These are phyloP conservation scores for Yarrowia osloensis DNA, from an alignment of 805 yeast species.

Conservation along the genomic window DNA sequence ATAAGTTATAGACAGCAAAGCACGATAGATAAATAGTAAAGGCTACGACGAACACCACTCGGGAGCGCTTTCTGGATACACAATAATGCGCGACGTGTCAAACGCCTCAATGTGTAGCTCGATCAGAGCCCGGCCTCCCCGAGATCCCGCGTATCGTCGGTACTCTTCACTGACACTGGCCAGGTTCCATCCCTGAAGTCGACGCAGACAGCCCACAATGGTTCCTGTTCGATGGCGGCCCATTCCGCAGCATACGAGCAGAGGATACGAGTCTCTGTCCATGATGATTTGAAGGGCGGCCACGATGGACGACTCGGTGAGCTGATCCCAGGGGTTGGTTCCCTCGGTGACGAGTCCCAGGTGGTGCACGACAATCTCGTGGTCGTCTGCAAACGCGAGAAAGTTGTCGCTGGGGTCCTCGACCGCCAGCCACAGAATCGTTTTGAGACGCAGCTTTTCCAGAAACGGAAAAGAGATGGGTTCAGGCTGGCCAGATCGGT, in stretches of 20 bases:
- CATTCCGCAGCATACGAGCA: slow-evolving; percentile 96
- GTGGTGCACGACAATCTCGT: slow-evolving; percentile 75
- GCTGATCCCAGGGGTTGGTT: slow-evolving; percentile 95
- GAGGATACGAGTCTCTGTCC: slow-evolving; percentile 73
- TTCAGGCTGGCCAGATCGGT: slow-evolving; percentile 92
- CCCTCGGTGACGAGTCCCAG: slow-evolving; percentile 80
- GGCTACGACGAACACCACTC: slow-evolving; percentile 45
- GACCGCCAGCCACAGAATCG: slow-evolving; percentile 90
- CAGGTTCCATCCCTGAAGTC: slow-evolving; percentile 96
- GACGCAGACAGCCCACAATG: slow-evolving; percentile 87
- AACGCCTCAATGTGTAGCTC: slow-evolving; percentile 83
- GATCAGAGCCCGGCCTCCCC: slow-evolving; percentile 90
- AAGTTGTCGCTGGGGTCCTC: slow-evolving; percentile 94
- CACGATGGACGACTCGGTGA: slow-evolving; percentile 77
- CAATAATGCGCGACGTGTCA: slow-evolving; percentile 51
- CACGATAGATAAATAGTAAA: not conserved
- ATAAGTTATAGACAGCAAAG: not conserved
- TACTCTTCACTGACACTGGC: slow-evolving; percentile 95
- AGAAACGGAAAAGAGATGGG: slow-evolving; percentile 89
- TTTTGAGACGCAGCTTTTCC: slow-evolving; percentile 67
- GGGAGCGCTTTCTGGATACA: slow-evolving; percentile 50
- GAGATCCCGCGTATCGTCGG: slow-evolving; percentile 86
- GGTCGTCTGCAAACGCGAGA: slow-evolving; percentile 73
- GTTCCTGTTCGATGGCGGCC: slow-evolving; percentile 98
- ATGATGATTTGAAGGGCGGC: slow-evolving; percentile 77